Base-by-base conservation (phyloP, 1,284 basidiomycete genomes). In the Trichosporon ovoides region DNA sequence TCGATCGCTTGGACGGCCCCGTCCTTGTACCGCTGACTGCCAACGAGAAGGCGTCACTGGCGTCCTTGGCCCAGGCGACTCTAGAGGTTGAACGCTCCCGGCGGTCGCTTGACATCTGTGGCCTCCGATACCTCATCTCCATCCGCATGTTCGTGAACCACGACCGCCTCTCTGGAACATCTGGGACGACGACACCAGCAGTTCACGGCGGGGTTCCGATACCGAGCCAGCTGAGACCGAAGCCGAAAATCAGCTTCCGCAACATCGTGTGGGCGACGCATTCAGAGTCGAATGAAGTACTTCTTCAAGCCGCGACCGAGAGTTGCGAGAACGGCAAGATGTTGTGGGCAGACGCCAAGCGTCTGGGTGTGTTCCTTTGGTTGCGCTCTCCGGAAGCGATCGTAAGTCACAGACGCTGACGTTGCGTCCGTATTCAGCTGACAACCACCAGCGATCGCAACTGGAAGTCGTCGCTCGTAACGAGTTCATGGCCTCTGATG, bases 181-280 rank as follows among this genome's bases (percentile, higher is more conserved):
- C 61, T 33, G 69, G 65, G 2, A 56, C 64, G 0, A 55, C 59
- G 19, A 69, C 68, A 1, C 68, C 70, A 1, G 55, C 54, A 7
- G 19, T 37, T 1, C 20, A 24, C 3, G 38, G 37, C 16, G 36
- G 28, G 7, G 16, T 53, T n/a, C 33, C 34, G 3, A 31, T 43
- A 12, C 53, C 57, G 20, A 35, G 36, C 12, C 24, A 36, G 22
- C 58, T 46, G 2, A 35, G 18, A 7, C 33, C 53, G 6, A 48
- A 52, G 22, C 40, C 53, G 1, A 46, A 46, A 9, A 63, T 63
- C 48, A 60, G 89, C 19, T 94, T 89, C 73, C 85, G 92, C 37
- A 94, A 97, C 73, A 90, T 94, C 78, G 82, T 95, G 10, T 98
- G 93, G 92, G 94, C 93, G 0, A 92, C 88, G 68, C 89, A 95